Evolutionary conservation across 2,329 filamentous ascomycete species (phyloP).

Genomic region (Xylaria sp.): DNA sequence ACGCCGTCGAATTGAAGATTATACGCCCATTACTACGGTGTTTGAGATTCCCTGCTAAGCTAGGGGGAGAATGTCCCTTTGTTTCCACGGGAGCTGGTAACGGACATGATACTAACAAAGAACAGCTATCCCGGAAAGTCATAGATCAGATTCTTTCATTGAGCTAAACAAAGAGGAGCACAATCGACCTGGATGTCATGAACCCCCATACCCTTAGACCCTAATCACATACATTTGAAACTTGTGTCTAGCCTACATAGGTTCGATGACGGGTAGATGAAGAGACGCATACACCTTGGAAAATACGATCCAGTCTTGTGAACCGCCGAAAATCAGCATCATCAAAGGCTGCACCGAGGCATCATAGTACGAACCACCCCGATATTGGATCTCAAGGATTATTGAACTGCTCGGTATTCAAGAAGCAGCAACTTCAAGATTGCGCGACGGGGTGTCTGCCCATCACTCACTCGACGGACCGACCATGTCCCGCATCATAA

Average conservation of each 20-base stretch:
- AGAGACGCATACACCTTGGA: not conserved
- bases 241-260: not conserved
- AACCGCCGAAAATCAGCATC: not conserved
- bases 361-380: not conserved
- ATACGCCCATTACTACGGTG: no score
- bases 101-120: slow-evolving; percentile 6
- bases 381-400: not conserved
- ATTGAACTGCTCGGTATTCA: not conserved
- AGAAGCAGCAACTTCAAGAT: not conserved
- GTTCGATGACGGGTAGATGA: not conserved
- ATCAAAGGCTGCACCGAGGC: not conserved
- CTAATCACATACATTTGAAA: not conserved
- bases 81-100: slow-evolving; percentile 4
- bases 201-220: not conserved
- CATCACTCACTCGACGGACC: no score
- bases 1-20: no score
- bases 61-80: not conserved
- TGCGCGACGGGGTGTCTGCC: no score
- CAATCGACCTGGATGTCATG: not conserved
- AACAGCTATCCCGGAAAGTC: not conserved
- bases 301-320: not conserved
- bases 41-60: no score
- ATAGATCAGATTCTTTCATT: not conserved
- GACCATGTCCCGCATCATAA: slow-evolving; percentile 11
- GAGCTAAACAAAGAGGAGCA: slow-evolving; percentile 9